phyloP scores from a whole-genome alignment of 768 basidiomycete genomes.

The Pleurotus ostreatus region DNA sequence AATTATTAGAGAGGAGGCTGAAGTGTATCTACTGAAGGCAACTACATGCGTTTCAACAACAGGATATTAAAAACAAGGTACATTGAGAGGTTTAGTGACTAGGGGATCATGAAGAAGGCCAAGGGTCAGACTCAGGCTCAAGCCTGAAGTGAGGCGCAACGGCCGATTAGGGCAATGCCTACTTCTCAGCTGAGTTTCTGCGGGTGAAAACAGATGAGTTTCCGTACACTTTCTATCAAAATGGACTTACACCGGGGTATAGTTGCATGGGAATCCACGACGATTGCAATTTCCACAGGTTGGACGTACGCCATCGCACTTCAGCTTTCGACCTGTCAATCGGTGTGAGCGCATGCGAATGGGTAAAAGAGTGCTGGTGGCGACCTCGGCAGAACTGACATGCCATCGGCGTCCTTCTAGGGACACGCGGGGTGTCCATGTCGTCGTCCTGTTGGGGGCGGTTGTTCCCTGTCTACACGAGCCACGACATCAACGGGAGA shows the following conservation, averaged over 20 bases:
- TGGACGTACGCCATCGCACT: slow-evolving; percentile 64
- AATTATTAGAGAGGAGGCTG: too few species aligned
- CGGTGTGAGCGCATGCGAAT: not conserved
- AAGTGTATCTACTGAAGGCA: too few species aligned
- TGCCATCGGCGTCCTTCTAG: slow-evolving; percentile 61
- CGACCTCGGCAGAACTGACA: slow-evolving; percentile 71
- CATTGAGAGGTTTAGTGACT: too few species aligned
- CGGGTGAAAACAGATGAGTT: slow-evolving; percentile 10
- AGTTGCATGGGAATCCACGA: slow-evolving; percentile 54
- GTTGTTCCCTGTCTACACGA: not conserved
- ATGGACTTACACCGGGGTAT: slow-evolving; percentile 59
- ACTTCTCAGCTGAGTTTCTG: slow-evolving; percentile 23
- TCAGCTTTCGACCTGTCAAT: slow-evolving; percentile 58
- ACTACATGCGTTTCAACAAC: too few species aligned
- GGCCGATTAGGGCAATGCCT: not conserved
- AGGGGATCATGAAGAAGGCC: too few species aligned
- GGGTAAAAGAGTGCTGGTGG: slow-evolving; percentile 9
- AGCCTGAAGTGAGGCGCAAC: too few species aligned
- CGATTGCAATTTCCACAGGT: slow-evolving; percentile 65
- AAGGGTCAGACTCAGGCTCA: too few species aligned
- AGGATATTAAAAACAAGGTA: too few species aligned
- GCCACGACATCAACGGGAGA: not conserved
- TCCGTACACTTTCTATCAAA: slow-evolving; percentile 6
- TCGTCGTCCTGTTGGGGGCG: not conserved
- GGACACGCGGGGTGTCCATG: slow-evolving; percentile 18